These are phyloP conservation scores for Boletus sp. DNA, from an alignment of 768 basidiomycete genomes.

Conservation along the genomic window DNA sequence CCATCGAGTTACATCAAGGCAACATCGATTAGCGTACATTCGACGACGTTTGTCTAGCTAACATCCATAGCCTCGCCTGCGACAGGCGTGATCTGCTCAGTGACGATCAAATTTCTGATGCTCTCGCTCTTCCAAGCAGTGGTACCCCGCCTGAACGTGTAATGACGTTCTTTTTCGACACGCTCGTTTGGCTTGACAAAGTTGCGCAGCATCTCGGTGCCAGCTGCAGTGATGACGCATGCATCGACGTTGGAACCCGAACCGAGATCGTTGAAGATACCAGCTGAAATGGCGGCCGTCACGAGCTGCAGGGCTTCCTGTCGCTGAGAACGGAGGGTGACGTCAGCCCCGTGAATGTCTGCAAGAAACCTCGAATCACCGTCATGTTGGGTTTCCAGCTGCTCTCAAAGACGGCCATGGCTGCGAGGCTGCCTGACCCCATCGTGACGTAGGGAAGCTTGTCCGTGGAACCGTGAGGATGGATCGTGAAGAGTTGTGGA, in stretches of 20 bases:
- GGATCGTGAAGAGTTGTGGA: slow-evolving; percentile 92
- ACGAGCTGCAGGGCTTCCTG: slow-evolving; percentile 82
- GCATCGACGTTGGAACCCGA: slow-evolving; percentile 99
- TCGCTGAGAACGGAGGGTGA: slow-evolving; percentile 45
- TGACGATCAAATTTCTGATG: slow-evolving; percentile 68
- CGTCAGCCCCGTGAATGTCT: not conserved
- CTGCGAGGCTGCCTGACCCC: slow-evolving; percentile 95
- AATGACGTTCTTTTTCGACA: slow-evolving; percentile 68
- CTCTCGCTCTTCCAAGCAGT: slow-evolving; percentile 87
- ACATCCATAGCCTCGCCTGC: slow-evolving; percentile 80
- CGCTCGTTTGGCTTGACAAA: slow-evolving; percentile 89
- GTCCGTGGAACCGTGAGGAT: slow-evolving; percentile 96
- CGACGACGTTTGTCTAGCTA: slow-evolving; percentile 41
- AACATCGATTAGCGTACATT: slow-evolving; percentile 6
- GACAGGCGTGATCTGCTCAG: slow-evolving; percentile 61
- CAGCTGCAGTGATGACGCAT: slow-evolving; percentile 83
- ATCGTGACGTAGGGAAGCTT: slow-evolving; percentile 99
- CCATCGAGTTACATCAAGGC: not conserved
- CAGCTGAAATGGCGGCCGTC: slow-evolving; percentile 83
- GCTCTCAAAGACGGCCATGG: slow-evolving; percentile 97
- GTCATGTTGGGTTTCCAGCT: slow-evolving; percentile 80
- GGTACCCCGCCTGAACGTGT: slow-evolving; percentile 78
- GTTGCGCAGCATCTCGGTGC: slow-evolving; percentile 93
- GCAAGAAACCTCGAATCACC: slow-evolving; percentile 42
- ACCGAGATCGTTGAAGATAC: slow-evolving; percentile 99